A percentile compares a stretch with the other conserved stretches of the same genome.
phyloP scores from a whole-genome alignment of 192 early-diverging fungal species.

The Umbelopsis isabellina region DNA sequence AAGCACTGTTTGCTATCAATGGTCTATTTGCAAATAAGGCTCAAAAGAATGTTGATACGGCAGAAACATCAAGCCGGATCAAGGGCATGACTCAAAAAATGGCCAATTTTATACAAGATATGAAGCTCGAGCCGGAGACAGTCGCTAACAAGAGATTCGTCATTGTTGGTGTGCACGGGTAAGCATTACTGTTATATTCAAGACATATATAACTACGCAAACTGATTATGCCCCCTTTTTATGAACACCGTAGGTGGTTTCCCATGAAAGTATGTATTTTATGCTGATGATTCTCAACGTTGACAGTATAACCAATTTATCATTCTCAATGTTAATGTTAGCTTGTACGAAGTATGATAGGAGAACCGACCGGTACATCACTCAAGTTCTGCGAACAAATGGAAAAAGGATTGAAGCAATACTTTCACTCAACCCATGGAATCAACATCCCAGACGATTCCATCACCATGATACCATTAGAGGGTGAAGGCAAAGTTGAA shows the following conservation, averaged over 20 bases:
- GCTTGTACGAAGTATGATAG: conserved; percentile 74
- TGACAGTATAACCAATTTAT: conserved; percentile 35
- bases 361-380: conserved; percentile 94
- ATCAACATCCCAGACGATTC: conserved; percentile 47
- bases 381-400: conserved; percentile 89
- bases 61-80: not conserved
- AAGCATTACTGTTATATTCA: not conserved
- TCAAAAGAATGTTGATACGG: not conserved
- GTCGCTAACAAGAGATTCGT: conserved; percentile 58
- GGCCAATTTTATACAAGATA: conserved; percentile 20
- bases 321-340: conserved; percentile 4
- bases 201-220: not conserved
- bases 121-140: conserved; percentile 23
- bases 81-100: not conserved
- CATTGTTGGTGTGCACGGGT: conserved; percentile 87
- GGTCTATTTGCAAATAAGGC: not conserved
- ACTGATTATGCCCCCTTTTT: not conserved
- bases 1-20: conserved; percentile 11
- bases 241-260: conserved; percentile 59
- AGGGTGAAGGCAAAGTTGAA: conserved; percentile 91
- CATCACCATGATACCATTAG: conserved; percentile 81
- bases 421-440: conserved; percentile 52
- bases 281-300: not conserved
- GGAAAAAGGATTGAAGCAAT: conserved; percentile 64
- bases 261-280: conserved; percentile 57